Conservation (phyloP, 2,329 filamentous ascomycete genomes). For the Cephalotrichum gorgonifer region DNA sequence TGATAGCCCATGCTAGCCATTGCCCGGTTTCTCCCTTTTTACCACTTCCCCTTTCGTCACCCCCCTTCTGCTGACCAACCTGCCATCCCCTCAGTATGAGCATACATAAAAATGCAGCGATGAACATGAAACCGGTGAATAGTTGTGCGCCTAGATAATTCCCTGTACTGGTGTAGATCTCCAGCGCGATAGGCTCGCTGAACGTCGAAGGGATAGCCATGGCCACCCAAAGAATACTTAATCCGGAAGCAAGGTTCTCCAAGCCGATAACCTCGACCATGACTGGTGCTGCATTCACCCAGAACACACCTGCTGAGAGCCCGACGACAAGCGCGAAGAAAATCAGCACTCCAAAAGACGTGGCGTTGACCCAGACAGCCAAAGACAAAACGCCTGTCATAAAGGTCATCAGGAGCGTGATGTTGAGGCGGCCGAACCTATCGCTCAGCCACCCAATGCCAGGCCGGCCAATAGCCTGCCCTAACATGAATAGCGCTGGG, state of each 20-base stretch:
- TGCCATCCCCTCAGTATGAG: no score
- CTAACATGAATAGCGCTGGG: slow-evolving; percentile 63
- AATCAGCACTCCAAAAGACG: slow-evolving; percentile 53
- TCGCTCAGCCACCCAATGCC: slow-evolving; percentile 66
- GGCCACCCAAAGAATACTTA: slow-evolving; percentile 63
- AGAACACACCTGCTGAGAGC: slow-evolving; percentile 60
- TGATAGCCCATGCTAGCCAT: no score
- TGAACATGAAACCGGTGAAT: slow-evolving; percentile 51
- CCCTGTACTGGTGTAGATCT: slow-evolving; percentile 32
- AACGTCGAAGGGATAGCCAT: slow-evolving; percentile 63
- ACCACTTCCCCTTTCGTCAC: no score
- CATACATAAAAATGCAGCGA: no score
- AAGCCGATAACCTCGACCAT: slow-evolving; percentile 66
- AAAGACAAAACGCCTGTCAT: slow-evolving; percentile 54
- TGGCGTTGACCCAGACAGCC: slow-evolving; percentile 62
- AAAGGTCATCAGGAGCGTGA: slow-evolving; percentile 56
- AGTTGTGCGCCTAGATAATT: slow-evolving; percentile 44
- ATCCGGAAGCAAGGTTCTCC: slow-evolving; percentile 51
- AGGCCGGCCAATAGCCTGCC: slow-evolving; percentile 57
- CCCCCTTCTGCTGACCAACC: no score
- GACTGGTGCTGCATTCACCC: slow-evolving; percentile 59
- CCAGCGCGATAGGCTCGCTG: slow-evolving; percentile 52
- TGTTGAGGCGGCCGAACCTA: slow-evolving; percentile 59
- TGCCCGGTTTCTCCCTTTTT: no score
- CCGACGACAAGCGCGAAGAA: slow-evolving; percentile 65